Percentiles rank a stretch among this genome's conserved stretches.
Evolutionary conservation across 495 filamentous ascomycete genomes (phyloP).

Genomic region (Hamigera avellanea): DNA sequence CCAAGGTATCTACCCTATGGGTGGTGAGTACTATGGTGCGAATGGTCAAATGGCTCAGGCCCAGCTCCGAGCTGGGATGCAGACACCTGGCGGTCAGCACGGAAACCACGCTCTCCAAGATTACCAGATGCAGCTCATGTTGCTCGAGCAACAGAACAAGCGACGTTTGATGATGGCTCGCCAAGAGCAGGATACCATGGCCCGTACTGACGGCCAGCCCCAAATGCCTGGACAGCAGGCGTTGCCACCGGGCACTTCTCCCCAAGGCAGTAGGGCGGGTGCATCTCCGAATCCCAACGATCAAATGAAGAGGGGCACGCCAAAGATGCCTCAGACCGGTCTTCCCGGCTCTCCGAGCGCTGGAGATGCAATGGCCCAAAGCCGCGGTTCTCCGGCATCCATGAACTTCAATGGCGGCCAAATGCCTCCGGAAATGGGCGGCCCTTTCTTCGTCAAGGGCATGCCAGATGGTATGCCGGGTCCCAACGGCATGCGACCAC

Average conservation of each 20-base stretch:
- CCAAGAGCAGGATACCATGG: slow-evolving; percentile 81
- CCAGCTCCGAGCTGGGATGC: slow-evolving; percentile 38
- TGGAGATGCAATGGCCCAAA: slow-evolving; percentile 58
- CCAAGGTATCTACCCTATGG: slow-evolving; percentile 39
- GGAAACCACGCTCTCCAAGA: slow-evolving; percentile 95
- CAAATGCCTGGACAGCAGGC: slow-evolving; percentile 43
- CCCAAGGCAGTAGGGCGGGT: slow-evolving; percentile 66
- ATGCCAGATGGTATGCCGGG: slow-evolving; percentile 43
- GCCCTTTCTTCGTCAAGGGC: slow-evolving; percentile 48
- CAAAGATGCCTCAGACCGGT: slow-evolving; percentile 70
- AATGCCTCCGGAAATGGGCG: slow-evolving; percentile 56
- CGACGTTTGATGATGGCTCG: slow-evolving; percentile 93
- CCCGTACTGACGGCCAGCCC: slow-evolving; percentile 46
- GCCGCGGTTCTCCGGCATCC: slow-evolving; percentile 70
- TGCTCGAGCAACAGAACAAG: slow-evolving; percentile 98
- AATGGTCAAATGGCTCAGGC: slow-evolving; percentile 41
- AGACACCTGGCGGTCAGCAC: slow-evolving; percentile 41
- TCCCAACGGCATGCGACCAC: slow-evolving; percentile 72
- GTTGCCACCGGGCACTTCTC: slow-evolving; percentile 61
- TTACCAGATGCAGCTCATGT: slow-evolving; percentile 98
- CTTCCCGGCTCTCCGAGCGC: slow-evolving; percentile 74
- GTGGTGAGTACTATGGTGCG: slow-evolving; percentile 54
- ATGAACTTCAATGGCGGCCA: slow-evolving; percentile 61
- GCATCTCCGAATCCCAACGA: slow-evolving; percentile 84
- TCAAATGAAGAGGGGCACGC: slow-evolving; percentile 78